Evolutionary conservation across 2,329 filamentous ascomycete genomes (phyloP), one percentile per base, ranked within the genome.

Genomic region (Fusarium irregulare): DNA sequence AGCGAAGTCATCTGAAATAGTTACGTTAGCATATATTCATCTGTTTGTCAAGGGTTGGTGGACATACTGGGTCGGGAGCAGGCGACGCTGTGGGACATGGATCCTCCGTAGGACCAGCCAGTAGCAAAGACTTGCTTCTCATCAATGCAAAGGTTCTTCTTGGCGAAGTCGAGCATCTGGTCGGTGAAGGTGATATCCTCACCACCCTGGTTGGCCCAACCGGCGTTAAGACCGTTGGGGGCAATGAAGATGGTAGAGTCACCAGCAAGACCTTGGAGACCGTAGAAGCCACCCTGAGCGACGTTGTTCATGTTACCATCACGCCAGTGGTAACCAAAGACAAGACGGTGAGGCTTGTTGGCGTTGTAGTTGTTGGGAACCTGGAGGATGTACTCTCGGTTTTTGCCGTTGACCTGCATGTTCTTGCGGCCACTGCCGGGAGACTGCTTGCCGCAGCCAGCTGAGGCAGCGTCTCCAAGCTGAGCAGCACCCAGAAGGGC

Each of bases 81-180:
- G 6, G 83, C 82, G 16, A 83, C 71, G 2, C 79, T 75, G 71
- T 77, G 82, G 6, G 76, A 78, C 80, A 84, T 84, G 46, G 79
- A 78, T 42, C 77, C 82, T 40, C 83, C 82, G 68, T 82, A 83
- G 63, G 79, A 81, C 73, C 82, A 84, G n/a, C 82, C 82, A 2
- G 81, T 81, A 27, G 81, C 77, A 73, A 83, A 85, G 58, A 80
- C 76, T 55, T 79, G 77, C 45, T 73, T 75, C 60, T 80, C 74
- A 61, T 85, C 78, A 28, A 85, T 73, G 64, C 83, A 85, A 42
- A 84, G 79, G 27, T 79, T 76, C 8, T 72, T 66, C 64, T 83
- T 78, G 30, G 83, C 73, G 12, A 74, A 75, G 28, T 77, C 73
- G 37, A 83, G 68, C 55, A 85, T 79, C 7, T 73, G 66, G 42